Conservation (phyloP, 2,329 filamentous ascomycete species). For the Sporothrix protearum region DNA sequence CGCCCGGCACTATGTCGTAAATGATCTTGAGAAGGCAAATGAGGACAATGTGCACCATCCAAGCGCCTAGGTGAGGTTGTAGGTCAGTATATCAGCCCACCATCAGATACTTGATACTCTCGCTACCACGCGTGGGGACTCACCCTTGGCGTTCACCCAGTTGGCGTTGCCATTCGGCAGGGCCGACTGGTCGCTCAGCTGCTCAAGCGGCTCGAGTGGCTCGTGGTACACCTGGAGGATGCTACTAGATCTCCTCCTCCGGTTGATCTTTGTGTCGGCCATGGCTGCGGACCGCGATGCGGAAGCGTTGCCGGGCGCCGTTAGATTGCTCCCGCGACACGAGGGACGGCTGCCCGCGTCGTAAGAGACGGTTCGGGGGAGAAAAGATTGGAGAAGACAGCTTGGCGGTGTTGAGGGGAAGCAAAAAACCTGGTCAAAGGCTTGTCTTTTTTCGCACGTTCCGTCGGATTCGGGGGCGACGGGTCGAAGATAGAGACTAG, state of each 20-base stretch:
- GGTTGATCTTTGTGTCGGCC: constrained; percentile 64
- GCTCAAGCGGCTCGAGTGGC: constrained; percentile 92
- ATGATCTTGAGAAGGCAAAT: constrained; percentile 91
- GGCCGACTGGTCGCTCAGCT: constrained; percentile 92
- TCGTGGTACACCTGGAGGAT: constrained; percentile 91
- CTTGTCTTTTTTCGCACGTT: constrained; percentile 11
- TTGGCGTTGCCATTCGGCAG: constrained; percentile 95
- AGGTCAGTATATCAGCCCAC: constrained; percentile 10
- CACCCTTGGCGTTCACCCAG: constrained; percentile 99
- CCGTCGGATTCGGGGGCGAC: background rate
- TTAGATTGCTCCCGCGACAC: constrained; percentile 52
- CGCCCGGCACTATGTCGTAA: constrained; percentile 92
- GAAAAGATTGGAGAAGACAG: constrained; percentile 88
- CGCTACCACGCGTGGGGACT: too few species aligned
- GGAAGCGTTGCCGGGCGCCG: constrained; percentile 21
- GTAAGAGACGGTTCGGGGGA: constrained; percentile 88
- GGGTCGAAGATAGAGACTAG: background rate
- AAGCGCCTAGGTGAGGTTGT: constrained; percentile 75
- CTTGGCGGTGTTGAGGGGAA: constrained; percentile 72
- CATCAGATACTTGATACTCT: too few species aligned
- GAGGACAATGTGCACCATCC: constrained; percentile 94
- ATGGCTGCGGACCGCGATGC: constrained; percentile 51
- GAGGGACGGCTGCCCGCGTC: constrained; percentile 72
- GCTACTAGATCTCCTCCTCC: constrained; percentile 94
- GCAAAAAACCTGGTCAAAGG: constrained; percentile 12